Percentiles rank a stretch among this genome's conserved stretches.
phyloP scores from a whole-genome alignment of 2,329 filamentous ascomycete species.

The Fusarium compactum region DNA sequence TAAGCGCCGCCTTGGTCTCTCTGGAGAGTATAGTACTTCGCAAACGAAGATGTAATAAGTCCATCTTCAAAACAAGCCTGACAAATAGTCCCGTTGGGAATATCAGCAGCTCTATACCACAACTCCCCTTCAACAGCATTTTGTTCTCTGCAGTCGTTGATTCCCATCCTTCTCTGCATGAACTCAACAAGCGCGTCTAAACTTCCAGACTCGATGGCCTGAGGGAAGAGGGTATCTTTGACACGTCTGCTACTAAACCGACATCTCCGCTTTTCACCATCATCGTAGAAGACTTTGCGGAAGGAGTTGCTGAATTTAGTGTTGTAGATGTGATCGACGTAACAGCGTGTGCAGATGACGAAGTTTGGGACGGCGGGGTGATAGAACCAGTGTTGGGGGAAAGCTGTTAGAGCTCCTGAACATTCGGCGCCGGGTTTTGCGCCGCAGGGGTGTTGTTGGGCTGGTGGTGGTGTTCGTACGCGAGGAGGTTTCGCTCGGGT shows the following conservation, averaged over 20 bases:
- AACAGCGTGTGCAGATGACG: conserved; percentile 55
- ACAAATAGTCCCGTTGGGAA: conserved; percentile 53
- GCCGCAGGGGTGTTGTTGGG: conserved; percentile 27
- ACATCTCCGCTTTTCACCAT: conserved; percentile 50
- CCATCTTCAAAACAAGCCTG: conserved; percentile 55
- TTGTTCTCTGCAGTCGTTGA: conserved; percentile 35
- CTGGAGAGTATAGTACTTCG: conserved; percentile 45
- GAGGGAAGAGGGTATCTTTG: conserved; percentile 49
- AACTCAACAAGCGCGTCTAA: conserved; percentile 47
- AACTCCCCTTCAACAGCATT: conserved; percentile 22
- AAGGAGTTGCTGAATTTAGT: conserved; percentile 50
- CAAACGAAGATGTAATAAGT: conserved; percentile 49
- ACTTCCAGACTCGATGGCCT: conserved; percentile 46
- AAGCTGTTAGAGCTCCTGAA: conserved; percentile 38
- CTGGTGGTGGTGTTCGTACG: conserved; percentile 27
- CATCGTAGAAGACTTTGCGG: conserved; percentile 25
- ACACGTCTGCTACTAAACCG: conserved; percentile 52
- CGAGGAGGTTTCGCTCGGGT: conserved; percentile 17
- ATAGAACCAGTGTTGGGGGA: conserved; percentile 54
- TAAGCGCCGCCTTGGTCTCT: conserved; percentile 3
- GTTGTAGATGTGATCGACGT: conserved; percentile 52
- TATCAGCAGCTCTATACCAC: conserved; percentile 54
- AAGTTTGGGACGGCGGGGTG: conserved; percentile 51
- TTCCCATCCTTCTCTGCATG: conserved; percentile 44
- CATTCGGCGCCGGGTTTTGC: conserved; percentile 46